Evolutionary conservation across 1,284 basidiomycete species (phyloP), one percentile per base, ranked within the genome.

Genomic region (Ganoderma meredithae): DNA sequence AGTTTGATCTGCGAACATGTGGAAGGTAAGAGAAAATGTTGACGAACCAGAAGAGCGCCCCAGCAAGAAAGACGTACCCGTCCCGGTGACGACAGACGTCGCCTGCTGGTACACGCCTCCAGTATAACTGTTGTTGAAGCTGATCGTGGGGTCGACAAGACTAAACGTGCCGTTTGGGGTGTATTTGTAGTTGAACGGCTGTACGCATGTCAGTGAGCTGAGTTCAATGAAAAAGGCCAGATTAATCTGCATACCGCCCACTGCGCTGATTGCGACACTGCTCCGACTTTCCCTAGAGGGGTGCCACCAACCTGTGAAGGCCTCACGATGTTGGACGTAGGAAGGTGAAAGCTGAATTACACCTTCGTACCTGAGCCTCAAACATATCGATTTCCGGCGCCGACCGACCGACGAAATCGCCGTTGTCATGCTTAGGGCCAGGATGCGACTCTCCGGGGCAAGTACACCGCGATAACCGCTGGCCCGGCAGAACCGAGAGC

Each of bases 301-400:
- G 59, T 22, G 4, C 59, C 59, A 41, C 59, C 59, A 22, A 60
- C 15, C 59, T 60, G 19, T 2, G 3, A 17, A 39, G 36, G 8
- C 0, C 10, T 1, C 36, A 39, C 36, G 1, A 39, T 2, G 36
- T 39, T 39, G 36, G 36, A 10, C 36, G 36, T 39, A 39, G 36
- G 4, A 39, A 39, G 8, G 9, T 39, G 10, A 39, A 39, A 39
- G 36, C 9, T 10, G 2, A 8, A 10, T 10, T 9, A 25, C 6
- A 25, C 47, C 12, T 13, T 66, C 47, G n/a, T 55, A 72, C 71
- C 64, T 67, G 66, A 4, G 79, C 79, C 19, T 95, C 94, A 69
- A 95, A 80, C 52, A 95, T 84, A 79, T 95, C 93, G 72, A 96
- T 93, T 81, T 96, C 95, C 0, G 95, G 95, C 0, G 93, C 93